A percentile compares a stretch with the other conserved stretches of the same genome.
These are phyloP conservation scores for bread wheat (Triticum aestivum) DNA, from an alignment of 176 grass and related monocot species.

Conservation along the genomic window IWGSC_CS_RefSeq_v2.1 NC_057808.1:105154069-105154568, in stretches of 20 bases:
- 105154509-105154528: slow-evolving; percentile 57
- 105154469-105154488: slow-evolving; percentile 35
- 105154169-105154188: slow-evolving; percentile 28
- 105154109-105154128: slow-evolving; percentile 2
- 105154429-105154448: slow-evolving; percentile 50
- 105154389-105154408: slow-evolving; percentile 31
- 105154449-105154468: slow-evolving; percentile 35
- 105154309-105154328: slow-evolving; percentile 13
- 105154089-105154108: background rate
- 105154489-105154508: slow-evolving; percentile 47
- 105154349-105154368: slow-evolving; percentile 20
- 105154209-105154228: slow-evolving; percentile 11
- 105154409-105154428: slow-evolving; percentile 29
- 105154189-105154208: slow-evolving; percentile 10
- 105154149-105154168: slow-evolving; percentile 1
- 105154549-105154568: slow-evolving; percentile 35
- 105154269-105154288: slow-evolving; percentile 2
- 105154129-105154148: slow-evolving; percentile 17
- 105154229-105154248: slow-evolving; percentile 11
- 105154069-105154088: background rate
- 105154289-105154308: slow-evolving; percentile 28
- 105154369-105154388: slow-evolving; percentile 35
- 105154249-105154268: slow-evolving; percentile 27
- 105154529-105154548: slow-evolving; percentile 53
- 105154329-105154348: slow-evolving; percentile 33